Conservation (phyloP, 192 early-diverging fungal species). For the Podila verticillata region DNA sequence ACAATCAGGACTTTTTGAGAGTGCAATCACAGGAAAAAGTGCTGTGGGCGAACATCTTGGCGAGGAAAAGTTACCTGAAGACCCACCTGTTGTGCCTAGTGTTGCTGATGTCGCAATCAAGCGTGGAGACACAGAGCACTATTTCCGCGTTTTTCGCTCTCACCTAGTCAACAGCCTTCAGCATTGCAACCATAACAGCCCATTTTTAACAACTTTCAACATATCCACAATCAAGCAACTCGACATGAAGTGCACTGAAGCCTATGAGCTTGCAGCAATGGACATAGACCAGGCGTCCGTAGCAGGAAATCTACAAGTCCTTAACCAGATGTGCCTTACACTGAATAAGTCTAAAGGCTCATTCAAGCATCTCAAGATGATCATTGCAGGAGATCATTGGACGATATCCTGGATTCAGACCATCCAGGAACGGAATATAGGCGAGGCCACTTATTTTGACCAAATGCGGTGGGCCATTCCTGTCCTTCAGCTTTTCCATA, state of each 20-base stretch:
- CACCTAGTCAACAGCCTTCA: background rate
- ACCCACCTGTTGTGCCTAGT: background rate
- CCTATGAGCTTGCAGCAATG: slow-evolving; percentile 1
- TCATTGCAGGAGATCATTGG: background rate
- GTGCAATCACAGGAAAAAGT: slow-evolving; percentile 1
- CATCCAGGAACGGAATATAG: background rate
- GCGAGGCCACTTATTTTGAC: background rate
- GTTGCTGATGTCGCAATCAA: background rate
- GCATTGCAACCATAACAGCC: background rate
- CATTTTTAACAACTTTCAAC: background rate
- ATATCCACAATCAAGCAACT: background rate
- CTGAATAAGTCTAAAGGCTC: background rate
- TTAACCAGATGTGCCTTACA: background rate
- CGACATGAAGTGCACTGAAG: background rate
- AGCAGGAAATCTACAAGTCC: background rate
- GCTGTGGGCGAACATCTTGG: background rate
- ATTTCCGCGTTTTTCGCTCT: background rate
- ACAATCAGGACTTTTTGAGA: background rate
- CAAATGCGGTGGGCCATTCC: background rate
- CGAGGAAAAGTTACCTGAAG: background rate
- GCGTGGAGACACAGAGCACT: background rate
- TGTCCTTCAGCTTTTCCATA: slow-evolving; percentile 3
- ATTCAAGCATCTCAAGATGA: slow-evolving; percentile 8
- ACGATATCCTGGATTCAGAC: background rate
- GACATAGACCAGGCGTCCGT: slow-evolving; percentile 2